These are phyloP conservation scores for Paramecium biaurelia DNA, from an alignment of 73 alveolate species.

Conservation along the genomic window DNA sequence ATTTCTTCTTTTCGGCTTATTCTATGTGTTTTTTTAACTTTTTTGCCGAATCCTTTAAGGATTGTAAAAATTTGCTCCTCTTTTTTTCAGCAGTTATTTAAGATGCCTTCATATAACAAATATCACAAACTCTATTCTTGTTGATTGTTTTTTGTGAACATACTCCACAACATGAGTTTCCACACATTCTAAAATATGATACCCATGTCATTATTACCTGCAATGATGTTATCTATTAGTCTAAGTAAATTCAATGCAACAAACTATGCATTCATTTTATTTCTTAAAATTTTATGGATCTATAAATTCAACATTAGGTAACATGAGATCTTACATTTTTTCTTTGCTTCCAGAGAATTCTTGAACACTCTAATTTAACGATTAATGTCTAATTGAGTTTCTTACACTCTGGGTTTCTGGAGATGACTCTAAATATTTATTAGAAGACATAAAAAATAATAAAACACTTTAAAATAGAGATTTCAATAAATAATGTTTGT, in stretches of 20 bases:
- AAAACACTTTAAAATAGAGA: not conserved
- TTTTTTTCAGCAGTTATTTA: not conserved
- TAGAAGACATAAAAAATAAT: not conserved
- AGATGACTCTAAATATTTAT: not conserved
- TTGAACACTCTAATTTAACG: not conserved
- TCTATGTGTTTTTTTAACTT: not conserved
- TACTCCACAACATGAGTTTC: not conserved
- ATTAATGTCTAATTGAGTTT: not conserved
- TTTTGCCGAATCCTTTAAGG: not conserved
- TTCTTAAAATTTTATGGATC: not conserved
- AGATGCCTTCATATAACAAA: not conserved
- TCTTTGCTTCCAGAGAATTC: not conserved
- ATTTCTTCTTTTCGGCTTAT: not conserved
- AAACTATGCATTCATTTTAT: not conserved
- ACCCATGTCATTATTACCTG: not conserved
- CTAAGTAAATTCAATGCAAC: not conserved
- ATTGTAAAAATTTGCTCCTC: not conserved
- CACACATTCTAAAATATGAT: not conserved
- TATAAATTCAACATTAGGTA: not conserved
- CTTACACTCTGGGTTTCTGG: not conserved
- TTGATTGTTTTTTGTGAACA: not conserved
- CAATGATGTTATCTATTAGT: conserved; percentile 13
- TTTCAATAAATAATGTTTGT: not conserved
- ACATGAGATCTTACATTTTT: not conserved
- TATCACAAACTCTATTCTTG: not conserved